A percentile compares a stretch with the other conserved stretches of the same genome.
These are phyloP conservation scores for Litsea cubeba DNA, from an alignment of 164 flowering plant species.

Conservation along the genomic window DNA sequence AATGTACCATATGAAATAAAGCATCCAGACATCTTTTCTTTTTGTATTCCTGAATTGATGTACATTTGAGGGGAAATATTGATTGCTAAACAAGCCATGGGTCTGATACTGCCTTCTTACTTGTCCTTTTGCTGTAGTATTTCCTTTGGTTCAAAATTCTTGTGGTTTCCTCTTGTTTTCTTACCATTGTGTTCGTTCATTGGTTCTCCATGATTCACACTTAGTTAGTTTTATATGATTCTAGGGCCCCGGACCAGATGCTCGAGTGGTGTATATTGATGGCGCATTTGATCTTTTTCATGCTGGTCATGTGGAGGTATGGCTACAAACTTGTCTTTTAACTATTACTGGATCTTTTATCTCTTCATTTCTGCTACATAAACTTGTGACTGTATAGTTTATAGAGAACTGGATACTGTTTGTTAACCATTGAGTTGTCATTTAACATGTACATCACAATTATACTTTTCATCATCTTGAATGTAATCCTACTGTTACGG, in stretches of 20 bases:
- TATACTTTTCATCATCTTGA: too few relatives aligned
- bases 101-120: too few relatives aligned
- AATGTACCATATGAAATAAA: too few relatives aligned
- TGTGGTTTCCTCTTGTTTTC: not conserved
- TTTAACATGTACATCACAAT: too few relatives aligned
- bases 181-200: not conserved
- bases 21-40: too few relatives aligned
- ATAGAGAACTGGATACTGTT: not conserved
- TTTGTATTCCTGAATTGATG: too few relatives aligned
- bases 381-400: not conserved
- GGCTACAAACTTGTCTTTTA: not conserved
- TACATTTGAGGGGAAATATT: too few relatives aligned
- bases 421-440: too few relatives aligned
- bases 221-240: conserved; percentile 6
- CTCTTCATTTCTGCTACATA: not conserved
- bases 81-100: too few relatives aligned
- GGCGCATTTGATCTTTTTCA: conserved; percentile 91
- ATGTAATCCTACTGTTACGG: too few relatives aligned
- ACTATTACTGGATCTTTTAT: not conserved
- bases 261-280: conserved; percentile 78
- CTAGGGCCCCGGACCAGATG: conserved; percentile 83
- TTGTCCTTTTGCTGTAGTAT: too few relatives aligned
- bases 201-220: not conserved
- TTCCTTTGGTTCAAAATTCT: too few relatives aligned
- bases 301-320: conserved; percentile 92